Evolutionary conservation across 495 filamentous ascomycete genomes (phyloP), one percentile per base, ranked within the genome.

Genomic region (Hyaloscypha variabilis): DNA sequence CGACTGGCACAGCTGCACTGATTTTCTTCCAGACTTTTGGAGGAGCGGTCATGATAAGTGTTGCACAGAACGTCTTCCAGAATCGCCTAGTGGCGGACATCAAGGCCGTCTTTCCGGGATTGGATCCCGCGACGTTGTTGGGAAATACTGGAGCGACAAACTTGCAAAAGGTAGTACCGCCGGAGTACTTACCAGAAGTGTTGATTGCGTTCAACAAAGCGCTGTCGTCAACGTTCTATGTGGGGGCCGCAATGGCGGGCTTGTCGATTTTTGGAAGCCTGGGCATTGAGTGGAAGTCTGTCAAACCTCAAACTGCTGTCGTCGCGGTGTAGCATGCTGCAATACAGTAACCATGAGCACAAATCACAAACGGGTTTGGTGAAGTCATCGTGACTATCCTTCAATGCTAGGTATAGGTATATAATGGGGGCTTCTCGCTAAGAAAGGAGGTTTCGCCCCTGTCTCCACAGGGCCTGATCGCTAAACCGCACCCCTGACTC

Each of bases 281-380:
- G 3, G 77, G 81, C 11, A 77, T 92, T 6, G 85, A 94, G 76
- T 96, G 92, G 92, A 83, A 82, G 67, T 89, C 83, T 46, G 90
- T 96, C 19, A 94, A 93, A 81, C 11, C 11, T 1, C 39, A 8
- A 46, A 46, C 4, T 19, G 39, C 14, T 46, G 17, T 46, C 1
- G 39, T 46, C 17, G 6, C 39, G 14, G 39, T 46, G 39, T 46
- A 17, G 13, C 14, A 3, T 3, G 31, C 13, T 3, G 31, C 13
- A 34, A 8, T 34, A 13, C 6, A 13, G 13, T 13, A 34, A 34
- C 13, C 31, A 3, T 6, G 31, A 34, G 8, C 31, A 3, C 6
- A 34, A 34, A 6, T 34, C 13, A 6, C 8, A 34, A 34, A 34
- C 6, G 31, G 6, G 2, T 13, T 34, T 34, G 31, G 6, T 34